phyloP scores from a whole-genome alignment of 257 asterid genomes.

The Nicotiana otophora region DNA sequence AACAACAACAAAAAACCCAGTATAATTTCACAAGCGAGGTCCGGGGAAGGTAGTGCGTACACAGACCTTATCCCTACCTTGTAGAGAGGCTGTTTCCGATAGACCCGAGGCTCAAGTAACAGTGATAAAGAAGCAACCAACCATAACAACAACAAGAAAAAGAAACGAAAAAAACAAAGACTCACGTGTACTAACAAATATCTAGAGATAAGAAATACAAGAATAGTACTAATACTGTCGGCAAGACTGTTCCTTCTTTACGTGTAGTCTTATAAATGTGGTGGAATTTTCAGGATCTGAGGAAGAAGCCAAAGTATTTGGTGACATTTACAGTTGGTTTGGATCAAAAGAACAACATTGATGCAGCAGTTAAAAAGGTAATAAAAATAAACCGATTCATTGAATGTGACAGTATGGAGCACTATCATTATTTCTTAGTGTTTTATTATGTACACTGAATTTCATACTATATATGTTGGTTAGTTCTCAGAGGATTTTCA shows the following conservation, averaged over 20 bases:
- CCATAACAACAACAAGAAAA: too few relatives aligned
- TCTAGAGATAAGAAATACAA: too few relatives aligned
- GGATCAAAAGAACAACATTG: constrained; percentile 63
- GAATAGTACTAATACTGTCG: too few relatives aligned
- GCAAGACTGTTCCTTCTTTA: background rate
- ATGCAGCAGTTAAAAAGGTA: constrained; percentile 91
- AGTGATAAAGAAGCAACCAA: too few relatives aligned
- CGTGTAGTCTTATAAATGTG: background rate
- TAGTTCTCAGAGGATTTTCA: constrained; percentile 96
- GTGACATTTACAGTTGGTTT: constrained; percentile 92
- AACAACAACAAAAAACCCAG: too few relatives aligned
- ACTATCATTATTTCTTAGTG: background rate
- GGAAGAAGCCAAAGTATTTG: constrained; percentile 82
- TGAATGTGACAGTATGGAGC: background rate
- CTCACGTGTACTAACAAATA: too few relatives aligned
- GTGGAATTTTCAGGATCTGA: constrained; percentile 72
- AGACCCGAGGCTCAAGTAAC: too few relatives aligned
- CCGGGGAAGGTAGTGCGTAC: too few relatives aligned
- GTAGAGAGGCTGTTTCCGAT: too few relatives aligned
- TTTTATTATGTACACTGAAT: background rate
- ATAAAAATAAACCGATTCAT: constrained; percentile 8
- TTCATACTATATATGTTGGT: constrained; percentile 12
- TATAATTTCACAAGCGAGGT: too few relatives aligned
- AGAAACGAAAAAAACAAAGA: too few relatives aligned
- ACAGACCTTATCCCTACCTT: too few relatives aligned